Evolutionary conservation across 2,329 filamentous ascomycete species (phyloP).

Genomic region (Meredithiella fracta): DNA sequence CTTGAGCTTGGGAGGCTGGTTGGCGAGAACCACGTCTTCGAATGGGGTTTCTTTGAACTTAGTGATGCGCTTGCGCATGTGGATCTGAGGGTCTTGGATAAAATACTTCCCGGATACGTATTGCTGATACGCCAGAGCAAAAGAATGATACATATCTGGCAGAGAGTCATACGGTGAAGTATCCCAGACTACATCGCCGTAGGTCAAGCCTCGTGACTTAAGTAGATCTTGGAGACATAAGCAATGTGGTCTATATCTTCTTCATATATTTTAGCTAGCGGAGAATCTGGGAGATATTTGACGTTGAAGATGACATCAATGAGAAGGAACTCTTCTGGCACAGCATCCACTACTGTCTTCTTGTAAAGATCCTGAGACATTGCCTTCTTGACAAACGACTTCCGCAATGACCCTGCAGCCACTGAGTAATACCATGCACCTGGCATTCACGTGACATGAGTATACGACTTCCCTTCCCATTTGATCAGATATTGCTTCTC

Average conservation of each 20-base stretch:
- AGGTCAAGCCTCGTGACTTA: conserved; percentile 84
- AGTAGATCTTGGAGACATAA: conserved; percentile 55
- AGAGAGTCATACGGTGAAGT: conserved; percentile 52
- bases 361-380: conserved; percentile 41
- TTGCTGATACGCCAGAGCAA: conserved; percentile 68
- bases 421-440: conserved; percentile 78
- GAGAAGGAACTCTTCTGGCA: conserved; percentile 72
- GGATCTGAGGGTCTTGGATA: conserved; percentile 33
- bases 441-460: conserved; percentile 70
- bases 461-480: conserved; percentile 69
- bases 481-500: conserved; percentile 87
- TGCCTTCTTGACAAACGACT: conserved; percentile 58
- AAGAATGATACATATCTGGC: conserved; percentile 57
- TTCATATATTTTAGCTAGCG: conserved; percentile 41
- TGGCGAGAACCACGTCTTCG: conserved; percentile 37
- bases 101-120: conserved; percentile 70
- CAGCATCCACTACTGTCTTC: conserved; percentile 57
- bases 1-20: conserved; percentile 57
- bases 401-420: conserved; percentile 39
- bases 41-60: conserved; percentile 53
- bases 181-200: conserved; percentile 88
- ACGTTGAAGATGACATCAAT: conserved; percentile 82
- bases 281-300: conserved; percentile 32
- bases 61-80: conserved; percentile 50
- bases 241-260: conserved; percentile 55